Conservation (phyloP, 108 stramenopile species). For the Cyclotella baltica region DNA sequence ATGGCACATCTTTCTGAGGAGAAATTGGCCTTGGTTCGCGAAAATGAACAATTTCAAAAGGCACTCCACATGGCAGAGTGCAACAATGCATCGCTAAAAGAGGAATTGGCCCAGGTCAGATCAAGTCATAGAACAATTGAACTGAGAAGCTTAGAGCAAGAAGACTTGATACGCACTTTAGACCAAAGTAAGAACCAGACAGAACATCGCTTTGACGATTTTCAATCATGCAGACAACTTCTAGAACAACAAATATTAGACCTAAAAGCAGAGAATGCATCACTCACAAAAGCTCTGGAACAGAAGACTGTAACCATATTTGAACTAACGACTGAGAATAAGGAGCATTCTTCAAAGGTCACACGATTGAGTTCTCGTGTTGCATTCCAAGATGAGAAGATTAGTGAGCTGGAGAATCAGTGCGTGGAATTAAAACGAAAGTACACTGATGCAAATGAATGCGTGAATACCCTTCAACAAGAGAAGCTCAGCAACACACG, state of each 20-base stretch:
- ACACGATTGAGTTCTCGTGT: constrained; percentile 1
- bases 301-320: not conserved
- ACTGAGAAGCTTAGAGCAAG: constrained; percentile 4
- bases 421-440: not conserved
- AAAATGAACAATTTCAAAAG: constrained; percentile 23
- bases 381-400: constrained; percentile 8
- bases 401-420: not conserved
- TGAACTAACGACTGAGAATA: constrained; percentile 17
- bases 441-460: constrained; percentile 19
- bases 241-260: constrained; percentile 19
- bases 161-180: not conserved
- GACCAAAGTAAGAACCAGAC: constrained; percentile 13
- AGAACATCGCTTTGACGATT: constrained; percentile 15
- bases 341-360: constrained; percentile 6
- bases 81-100: constrained; percentile 15
- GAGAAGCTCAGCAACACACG: constrained; percentile 16
- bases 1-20: constrained; percentile 14
- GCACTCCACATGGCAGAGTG: not conserved
- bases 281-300: constrained; percentile 14
- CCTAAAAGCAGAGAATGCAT: constrained; percentile 10
- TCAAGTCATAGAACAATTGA: constrained; percentile 13
- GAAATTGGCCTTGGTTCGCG: not conserved
- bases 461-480: constrained; percentile 17
- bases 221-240: constrained; percentile 23
- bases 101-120: constrained; percentile 10